phyloP scores from a whole-genome alignment of 1,139 yeast species.

The Yamadazyma taylorii region DNA sequence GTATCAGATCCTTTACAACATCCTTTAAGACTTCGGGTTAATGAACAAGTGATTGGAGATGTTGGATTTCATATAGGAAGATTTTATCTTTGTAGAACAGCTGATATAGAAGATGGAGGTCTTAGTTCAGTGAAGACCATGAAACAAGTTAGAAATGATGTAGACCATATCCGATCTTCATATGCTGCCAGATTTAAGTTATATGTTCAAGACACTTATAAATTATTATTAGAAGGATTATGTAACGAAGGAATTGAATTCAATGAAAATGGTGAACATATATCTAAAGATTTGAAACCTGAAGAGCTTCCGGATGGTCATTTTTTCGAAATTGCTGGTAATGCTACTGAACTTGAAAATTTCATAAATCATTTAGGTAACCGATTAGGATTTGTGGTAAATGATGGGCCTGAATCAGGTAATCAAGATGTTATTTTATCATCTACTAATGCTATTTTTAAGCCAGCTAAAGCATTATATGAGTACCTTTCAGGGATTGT shows the following conservation, averaged over 20 bases:
- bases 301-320: conserved; percentile 17
- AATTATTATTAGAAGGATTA: conserved; percentile 31
- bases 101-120: conserved; percentile 41
- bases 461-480: conserved; percentile 27
- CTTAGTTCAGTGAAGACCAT: conserved; percentile 35
- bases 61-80: conserved; percentile 47
- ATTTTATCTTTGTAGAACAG: conserved; percentile 45
- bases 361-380: conserved; percentile 30
- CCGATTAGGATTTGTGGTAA: conserved; percentile 21
- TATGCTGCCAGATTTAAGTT: conserved; percentile 43
- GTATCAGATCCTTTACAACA: conserved; percentile 41
- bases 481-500: conserved; percentile 24
- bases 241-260: conserved; percentile 37
- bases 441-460: conserved; percentile 24
- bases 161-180: conserved; percentile 18
- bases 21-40: conserved; percentile 37
- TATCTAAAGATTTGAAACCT: conserved; percentile 7
- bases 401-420: too few relatives aligned
- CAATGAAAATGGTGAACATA: conserved; percentile 31
- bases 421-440: conserved; percentile 14
- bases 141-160: conserved; percentile 24
- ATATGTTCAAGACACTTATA: conserved; percentile 51
- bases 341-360: conserved; percentile 26
- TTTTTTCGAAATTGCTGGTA: conserved; percentile 49
- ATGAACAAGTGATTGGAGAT: conserved; percentile 49